A percentile compares a stretch with the other conserved stretches of the same genome.
phyloP scores from a whole-genome alignment of 139 green algal species.

The Penium margaritaceum region DNA sequence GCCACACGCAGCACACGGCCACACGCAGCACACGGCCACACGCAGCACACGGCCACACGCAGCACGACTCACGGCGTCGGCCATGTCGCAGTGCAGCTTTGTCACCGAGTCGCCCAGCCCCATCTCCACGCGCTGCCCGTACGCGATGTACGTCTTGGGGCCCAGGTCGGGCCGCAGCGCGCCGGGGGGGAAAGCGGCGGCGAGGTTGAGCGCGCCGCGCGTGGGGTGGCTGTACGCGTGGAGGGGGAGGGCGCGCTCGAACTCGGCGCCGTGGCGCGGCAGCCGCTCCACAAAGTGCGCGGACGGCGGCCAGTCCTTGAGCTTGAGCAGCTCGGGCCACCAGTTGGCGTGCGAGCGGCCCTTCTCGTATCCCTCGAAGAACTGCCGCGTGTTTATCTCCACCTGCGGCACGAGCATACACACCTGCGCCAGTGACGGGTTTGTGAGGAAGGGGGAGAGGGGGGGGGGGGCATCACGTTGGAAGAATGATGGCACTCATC shows the following conservation, averaged over 20 bases:
- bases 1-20: background rate
- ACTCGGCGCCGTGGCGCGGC: conserved; percentile 41
- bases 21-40: background rate
- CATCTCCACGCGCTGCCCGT: conserved; percentile 13
- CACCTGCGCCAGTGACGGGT: background rate
- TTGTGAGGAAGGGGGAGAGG: background rate
- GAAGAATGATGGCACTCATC: background rate
- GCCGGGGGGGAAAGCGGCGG: conserved; percentile 22
- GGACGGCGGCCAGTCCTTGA: conserved; percentile 73
- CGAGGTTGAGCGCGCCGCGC: conserved; percentile 56
- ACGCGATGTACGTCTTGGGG: conserved; percentile 41
- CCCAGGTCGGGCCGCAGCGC: conserved; percentile 14
- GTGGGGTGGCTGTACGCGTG: conserved; percentile 56
- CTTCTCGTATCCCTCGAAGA: conserved; percentile 12
- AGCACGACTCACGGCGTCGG: conserved; percentile 31
- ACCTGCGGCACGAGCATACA: background rate
- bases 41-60: background rate
- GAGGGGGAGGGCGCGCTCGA: conserved; percentile 32
- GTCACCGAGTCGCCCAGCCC: conserved; percentile 28
- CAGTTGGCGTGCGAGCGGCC: background rate
- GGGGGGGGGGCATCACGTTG: background rate
- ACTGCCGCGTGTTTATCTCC: background rate
- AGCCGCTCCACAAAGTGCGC: conserved; percentile 32
- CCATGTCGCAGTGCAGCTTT: conserved; percentile 40
- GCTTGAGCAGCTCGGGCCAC: conserved; percentile 61